phyloP scores from a whole-genome alignment of 2,329 filamentous ascomycete genomes.

The Talaromyces sp. region DNA sequence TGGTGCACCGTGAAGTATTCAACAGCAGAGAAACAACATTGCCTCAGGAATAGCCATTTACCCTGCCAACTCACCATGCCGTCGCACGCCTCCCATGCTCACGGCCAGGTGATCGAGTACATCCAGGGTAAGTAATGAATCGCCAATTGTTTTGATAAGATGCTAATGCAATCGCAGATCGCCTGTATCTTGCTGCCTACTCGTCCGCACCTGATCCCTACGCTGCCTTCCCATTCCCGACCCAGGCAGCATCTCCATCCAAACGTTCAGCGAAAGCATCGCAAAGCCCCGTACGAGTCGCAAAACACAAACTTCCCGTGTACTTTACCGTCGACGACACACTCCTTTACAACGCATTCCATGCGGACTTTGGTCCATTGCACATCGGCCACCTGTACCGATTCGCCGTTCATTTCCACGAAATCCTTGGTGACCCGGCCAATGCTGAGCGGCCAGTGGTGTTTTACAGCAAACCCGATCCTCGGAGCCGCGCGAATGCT shows the following conservation, averaged over 20 bases:
- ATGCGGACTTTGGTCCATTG: constrained; percentile 95
- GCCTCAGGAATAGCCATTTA: not conserved
- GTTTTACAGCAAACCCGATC: constrained; percentile 92
- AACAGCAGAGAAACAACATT: not conserved
- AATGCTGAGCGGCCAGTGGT: constrained; percentile 89
- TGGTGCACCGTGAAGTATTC: not conserved
- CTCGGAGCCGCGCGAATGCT: constrained; percentile 84
- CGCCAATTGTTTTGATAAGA: constrained; percentile 12
- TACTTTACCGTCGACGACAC: constrained; percentile 95
- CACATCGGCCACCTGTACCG: constrained; percentile 97
- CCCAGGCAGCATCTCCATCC: constrained; percentile 63
- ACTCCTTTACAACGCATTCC: constrained; percentile 95
- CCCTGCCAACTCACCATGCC: constrained; percentile 42
- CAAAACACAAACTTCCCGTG: constrained; percentile 65
- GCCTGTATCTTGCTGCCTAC: constrained; percentile 92
- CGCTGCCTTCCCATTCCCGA: constrained; percentile 82
- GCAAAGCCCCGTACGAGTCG: constrained; percentile 56
- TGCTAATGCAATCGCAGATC: constrained; percentile 59
- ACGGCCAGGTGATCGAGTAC: constrained; percentile 92
- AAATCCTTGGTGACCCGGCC: constrained; percentile 85
- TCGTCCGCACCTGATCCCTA: constrained; percentile 74
- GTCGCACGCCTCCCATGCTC: constrained; percentile 55
- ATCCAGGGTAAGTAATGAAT: constrained; percentile 77
- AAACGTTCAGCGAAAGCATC: constrained; percentile 70
- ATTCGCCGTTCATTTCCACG: constrained; percentile 93